Conservation (phyloP, 805 yeast genomes). For the Scheffersomyces ergatensis region DNA sequence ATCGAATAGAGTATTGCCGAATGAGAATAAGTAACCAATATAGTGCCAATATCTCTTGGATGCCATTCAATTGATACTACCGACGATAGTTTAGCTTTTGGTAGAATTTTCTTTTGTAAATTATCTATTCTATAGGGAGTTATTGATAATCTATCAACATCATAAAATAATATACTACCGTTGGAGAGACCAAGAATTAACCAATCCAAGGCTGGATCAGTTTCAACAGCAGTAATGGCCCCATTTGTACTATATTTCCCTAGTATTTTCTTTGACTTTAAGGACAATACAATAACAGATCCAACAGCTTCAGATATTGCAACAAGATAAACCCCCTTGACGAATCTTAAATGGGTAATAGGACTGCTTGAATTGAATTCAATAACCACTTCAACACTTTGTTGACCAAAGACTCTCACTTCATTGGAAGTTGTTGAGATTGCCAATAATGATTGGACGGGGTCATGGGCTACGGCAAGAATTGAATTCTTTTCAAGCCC, state of each 20-base stretch:
- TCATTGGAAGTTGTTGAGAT: conserved; percentile 69
- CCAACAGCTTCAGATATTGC: conserved; percentile 60
- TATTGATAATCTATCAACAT: conserved; percentile 72
- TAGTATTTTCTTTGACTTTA: conserved; percentile 60
- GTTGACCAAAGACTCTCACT: conserved; percentile 80
- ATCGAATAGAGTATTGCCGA: conserved; percentile 70
- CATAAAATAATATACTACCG: conserved; percentile 71
- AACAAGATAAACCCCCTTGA: conserved; percentile 79
- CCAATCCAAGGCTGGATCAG: conserved; percentile 91
- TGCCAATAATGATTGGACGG: conserved; percentile 83
- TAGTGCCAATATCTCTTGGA: conserved; percentile 83
- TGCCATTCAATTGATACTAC: conserved; percentile 72
- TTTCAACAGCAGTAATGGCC: conserved; percentile 62
- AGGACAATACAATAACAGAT: conserved; percentile 65
- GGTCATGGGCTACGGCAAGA: conserved; percentile 74
- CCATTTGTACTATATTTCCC: conserved; percentile 63
- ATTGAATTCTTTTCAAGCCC: conserved; percentile 57
- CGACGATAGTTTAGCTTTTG: conserved; percentile 58
- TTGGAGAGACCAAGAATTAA: conserved; percentile 73
- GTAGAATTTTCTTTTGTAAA: conserved; percentile 59
- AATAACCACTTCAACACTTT: conserved; percentile 70
- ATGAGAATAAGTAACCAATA: conserved; percentile 71
- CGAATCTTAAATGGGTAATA: conserved; percentile 58
- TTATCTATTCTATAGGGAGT: conserved; percentile 70
- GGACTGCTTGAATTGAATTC: conserved; percentile 48